phyloP scores from a whole-genome alignment of 2,329 filamentous ascomycete species.

The Neobulgaria alba region DNA sequence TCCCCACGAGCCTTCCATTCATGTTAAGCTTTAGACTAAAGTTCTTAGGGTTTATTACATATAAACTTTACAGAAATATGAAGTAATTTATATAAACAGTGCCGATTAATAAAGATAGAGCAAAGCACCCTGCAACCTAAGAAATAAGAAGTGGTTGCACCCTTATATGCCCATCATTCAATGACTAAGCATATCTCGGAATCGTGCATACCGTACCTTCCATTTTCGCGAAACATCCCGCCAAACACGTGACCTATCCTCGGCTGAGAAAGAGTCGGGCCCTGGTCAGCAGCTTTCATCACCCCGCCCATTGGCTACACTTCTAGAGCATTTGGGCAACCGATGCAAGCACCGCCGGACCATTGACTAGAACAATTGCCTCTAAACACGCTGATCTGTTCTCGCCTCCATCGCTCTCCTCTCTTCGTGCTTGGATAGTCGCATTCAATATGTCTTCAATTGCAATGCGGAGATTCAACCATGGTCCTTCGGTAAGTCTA shows the following conservation, averaged over 20 bases:
- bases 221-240: neutral
- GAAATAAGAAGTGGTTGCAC: too few relatives aligned
- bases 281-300: constrained; percentile 11
- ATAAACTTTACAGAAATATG: too few relatives aligned
- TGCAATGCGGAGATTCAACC: constrained; percentile 52
- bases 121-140: too few relatives aligned
- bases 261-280: constrained; percentile 2
- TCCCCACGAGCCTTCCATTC: too few relatives aligned
- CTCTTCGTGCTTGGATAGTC: constrained; percentile 8
- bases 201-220: too few relatives aligned
- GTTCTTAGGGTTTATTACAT: too few relatives aligned
- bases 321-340: constrained; percentile 14
- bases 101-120: too few relatives aligned
- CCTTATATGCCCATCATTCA: too few relatives aligned
- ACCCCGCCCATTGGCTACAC: constrained; percentile 12
- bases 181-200: too few relatives aligned
- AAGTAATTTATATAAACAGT: too few relatives aligned
- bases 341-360: constrained; percentile 9
- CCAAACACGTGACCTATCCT: neutral
- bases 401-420: constrained; percentile 16
- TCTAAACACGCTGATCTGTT: constrained; percentile 5
- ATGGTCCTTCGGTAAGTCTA: constrained; percentile 46
- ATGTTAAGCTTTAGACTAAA: too few relatives aligned
- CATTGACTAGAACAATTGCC: constrained; percentile 9
- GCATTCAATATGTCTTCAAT: constrained; percentile 51